These are phyloP conservation scores for Dipodascus albidus DNA, from an alignment of 805 yeast species.

Conservation along the genomic window DNA sequence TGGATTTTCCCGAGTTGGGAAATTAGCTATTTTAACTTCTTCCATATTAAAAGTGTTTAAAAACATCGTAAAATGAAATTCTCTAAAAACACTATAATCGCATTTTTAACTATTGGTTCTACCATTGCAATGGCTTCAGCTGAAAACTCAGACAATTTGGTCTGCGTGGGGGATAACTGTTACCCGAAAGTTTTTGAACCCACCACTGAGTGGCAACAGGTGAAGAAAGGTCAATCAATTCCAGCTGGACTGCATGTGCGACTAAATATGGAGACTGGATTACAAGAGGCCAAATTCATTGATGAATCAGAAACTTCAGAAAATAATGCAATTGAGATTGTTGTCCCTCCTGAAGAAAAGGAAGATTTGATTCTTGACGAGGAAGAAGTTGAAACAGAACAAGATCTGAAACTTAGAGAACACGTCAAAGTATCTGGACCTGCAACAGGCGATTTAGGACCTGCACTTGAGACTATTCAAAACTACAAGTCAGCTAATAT, in stretches of 20 bases:
- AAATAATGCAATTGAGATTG: background rate
- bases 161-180: conserved; percentile 2
- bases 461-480: background rate
- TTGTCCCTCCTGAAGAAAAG: background rate
- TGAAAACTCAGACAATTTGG: background rate
- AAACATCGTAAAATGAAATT: background rate
- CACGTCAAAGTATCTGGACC: background rate
- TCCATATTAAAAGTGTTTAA: too few species aligned
- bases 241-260: conserved; percentile 76
- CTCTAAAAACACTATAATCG: background rate
- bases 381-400: background rate
- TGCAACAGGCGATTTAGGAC: background rate
- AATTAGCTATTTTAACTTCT: too few species aligned
- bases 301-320: conserved; percentile 21
- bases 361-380: background rate
- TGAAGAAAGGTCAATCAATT: conserved; percentile 60
- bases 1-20: background rate
- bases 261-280: conserved; percentile 60
- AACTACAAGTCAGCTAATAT: background rate
- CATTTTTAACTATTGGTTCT: background rate
- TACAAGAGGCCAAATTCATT: conserved; percentile 55
- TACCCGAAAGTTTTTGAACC: conserved; percentile 39
- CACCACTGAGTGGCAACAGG: conserved; percentile 52
- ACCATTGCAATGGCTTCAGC: background rate
- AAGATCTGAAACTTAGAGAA: background rate